Evolutionary conservation across 2,329 filamentous ascomycete genomes (phyloP), one percentile per base, ranked within the genome.

Genomic region (Penicillium sp.): DNA sequence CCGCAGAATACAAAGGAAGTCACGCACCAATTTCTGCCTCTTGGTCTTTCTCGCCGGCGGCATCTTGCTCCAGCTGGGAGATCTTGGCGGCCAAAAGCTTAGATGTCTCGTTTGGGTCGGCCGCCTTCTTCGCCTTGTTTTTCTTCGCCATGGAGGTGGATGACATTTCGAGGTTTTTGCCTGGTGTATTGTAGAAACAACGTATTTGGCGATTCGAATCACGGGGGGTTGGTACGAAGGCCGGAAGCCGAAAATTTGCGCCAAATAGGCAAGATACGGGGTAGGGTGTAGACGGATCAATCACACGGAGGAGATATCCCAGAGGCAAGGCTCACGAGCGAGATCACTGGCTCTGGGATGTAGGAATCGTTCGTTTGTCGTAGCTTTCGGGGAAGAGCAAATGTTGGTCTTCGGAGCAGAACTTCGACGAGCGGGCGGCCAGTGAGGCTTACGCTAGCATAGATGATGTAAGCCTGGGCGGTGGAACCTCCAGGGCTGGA

Each of bases 51-150:
- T 96, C 92, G 57, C 91, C 90, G 11, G 92, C 92, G 48, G 89
- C 90, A 80, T 97, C 92, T 61, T 91, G 89, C 75, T 99, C 94
- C 57, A 99, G 80, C 78, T 97, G 94, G 22, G 92, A 93, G 71
- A 99, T 97, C 71, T 95, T 91, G 60, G 92, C 91, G 61, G 92
- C 89, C 50, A 99, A 84, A 62, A 97, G 83, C 76, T 96, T 95
- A 59, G 91, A 91, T 45, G 92, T 92, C 76, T 97, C 94, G 67
- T 85, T 90, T 20, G 90, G 89, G 72, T 96, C 92, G 62, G 90
- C 79, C 46, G 84, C 80, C 78, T 95, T 96, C 79, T 95, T 96
- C 65, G 82, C 85, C 78, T 95, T 96, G 54, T 81, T 84, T 76
- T 94, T 94, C 79, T 92, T 94, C 55, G 79, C 77, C 55, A 84